Base-by-base conservation (phyloP, 2,329 filamentous ascomycete species). In the Thermomyces lanuginosus region DNA sequence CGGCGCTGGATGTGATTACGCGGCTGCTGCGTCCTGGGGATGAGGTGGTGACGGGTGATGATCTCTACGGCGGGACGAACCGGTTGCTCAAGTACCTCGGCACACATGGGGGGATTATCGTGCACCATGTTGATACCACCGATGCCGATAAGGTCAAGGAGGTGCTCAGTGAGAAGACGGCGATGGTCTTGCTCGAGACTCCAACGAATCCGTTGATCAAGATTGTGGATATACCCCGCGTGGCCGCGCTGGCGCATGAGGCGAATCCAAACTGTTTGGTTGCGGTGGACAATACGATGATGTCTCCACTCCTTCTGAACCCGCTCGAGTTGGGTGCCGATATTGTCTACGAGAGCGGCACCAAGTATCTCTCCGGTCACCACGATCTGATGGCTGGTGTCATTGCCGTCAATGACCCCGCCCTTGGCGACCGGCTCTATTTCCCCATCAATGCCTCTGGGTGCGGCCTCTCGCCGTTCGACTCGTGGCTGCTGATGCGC, bases 311-410 rank as follows among this genome's bases (percentile, higher is more conserved):
- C 62, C 72, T 98, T 5, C 76, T 76, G 45, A 95, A 92, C 57
- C 89, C 89, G 4, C 70, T 98, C 10, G 86, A 95, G 34, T 66
- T 95, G 15, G 89, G 91, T 31, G 84, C 86, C 9, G 89, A 98
- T 45, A 78, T 98, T 40, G 82, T 92, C 30, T 98, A 98, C 56
- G 89, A 98, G 60, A 92, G 80, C 14, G 89, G 89, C 30, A 98
- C 89, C 13, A 98, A 98, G 55, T 98, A 98, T 46, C 66, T 98
- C 4, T 95, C 84, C 1, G 89, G 89, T 16, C 89, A 98, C 53
- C 89, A 98, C 62, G 91, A 98, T 49, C 77, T 98, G 48, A 98
- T 98, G 89, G 89, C 89, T 6, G 89, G 91, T 36, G 83, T 98
- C 16, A 78, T 98, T 38, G 89, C 84, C 12, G 72, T 84, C 52